Base-by-base conservation (phyloP, 106 monocot genomes). In the Narthecium ossifragum region DNA sequence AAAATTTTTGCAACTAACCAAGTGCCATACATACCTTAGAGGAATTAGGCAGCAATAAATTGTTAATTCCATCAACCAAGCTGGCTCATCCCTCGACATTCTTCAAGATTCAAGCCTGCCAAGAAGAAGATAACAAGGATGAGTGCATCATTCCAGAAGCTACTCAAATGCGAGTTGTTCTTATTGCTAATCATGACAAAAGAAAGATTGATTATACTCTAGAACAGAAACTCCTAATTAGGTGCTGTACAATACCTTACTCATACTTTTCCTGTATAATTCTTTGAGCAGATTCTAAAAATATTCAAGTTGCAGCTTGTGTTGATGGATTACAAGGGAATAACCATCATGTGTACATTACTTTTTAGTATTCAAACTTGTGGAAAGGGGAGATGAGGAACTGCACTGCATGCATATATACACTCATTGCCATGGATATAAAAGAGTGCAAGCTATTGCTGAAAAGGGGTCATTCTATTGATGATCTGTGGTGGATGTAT, bases 331-430 rank as follows among this genome's bases (percentile, higher is more conserved):
- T 33, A 51, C 25, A 22, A 51, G 20, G 22, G 49, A 27, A 21
- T 53, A 46, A 46, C 37, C 31, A 49, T 43, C 31, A 28, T 68
- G 34, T 75, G 68, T 53, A 75, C 51, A 75, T 31, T 68, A 51
- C 39, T 65, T 67, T 67, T 53, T 52, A 51, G 60, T 61, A 48
- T 26, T 67, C 54, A 31, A 45, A 66, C 48, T 32, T 73, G 27
- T 39, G 34, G 45, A 58, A 62, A 32, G 43, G 26, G 15, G 55
- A 32, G 17, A 18, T 30, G 15, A 31, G 22, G 46, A 66, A 40
- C 26, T n/a, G 36, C n/a, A 21, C 40, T 29, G 27, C 31, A 47
- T 13, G 11, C 22, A 28, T 47, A 29, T 10, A 32, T 29, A 22
- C 27, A 32, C 27, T 53, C 65, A 60, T 60, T 60, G 33, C 63